These are phyloP conservation scores for Solidago caesia DNA, from an alignment of 129 eudicot species.

Conservation along the genomic window DNA sequence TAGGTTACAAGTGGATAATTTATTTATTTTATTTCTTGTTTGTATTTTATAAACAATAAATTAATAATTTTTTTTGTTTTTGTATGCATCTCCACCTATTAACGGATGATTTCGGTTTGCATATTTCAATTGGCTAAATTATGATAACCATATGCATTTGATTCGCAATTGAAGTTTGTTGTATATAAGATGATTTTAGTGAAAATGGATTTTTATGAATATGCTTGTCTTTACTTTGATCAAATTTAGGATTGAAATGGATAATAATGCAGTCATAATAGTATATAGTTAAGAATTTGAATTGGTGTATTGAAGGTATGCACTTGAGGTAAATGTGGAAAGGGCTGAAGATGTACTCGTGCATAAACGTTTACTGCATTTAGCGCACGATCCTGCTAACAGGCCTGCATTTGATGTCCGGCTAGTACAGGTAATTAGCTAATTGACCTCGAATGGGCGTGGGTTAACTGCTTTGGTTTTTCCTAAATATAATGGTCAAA, in stretches of 20 bases:
- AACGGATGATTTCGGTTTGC: too few relatives aligned
- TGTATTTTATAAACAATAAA: too few relatives aligned
- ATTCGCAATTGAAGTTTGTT: constrained; percentile 16
- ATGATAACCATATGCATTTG: not conserved
- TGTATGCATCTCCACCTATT: too few relatives aligned
- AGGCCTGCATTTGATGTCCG: constrained; percentile 96
- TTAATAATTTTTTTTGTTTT: too few relatives aligned
- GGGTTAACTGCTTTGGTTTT: constrained; percentile 3
- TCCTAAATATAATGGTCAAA: constrained; percentile 14
- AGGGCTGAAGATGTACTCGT: constrained; percentile 97
- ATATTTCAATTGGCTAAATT: too few relatives aligned
- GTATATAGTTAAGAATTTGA: constrained; percentile 19
- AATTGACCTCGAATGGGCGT: constrained; percentile 7
- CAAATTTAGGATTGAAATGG: constrained; percentile 4
- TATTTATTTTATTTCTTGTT: too few relatives aligned
- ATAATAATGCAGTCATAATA: constrained; percentile 20
- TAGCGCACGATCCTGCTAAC: constrained; percentile 91
- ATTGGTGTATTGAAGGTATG: constrained; percentile 67
- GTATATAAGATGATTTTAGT: constrained; percentile 13
- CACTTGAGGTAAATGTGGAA: constrained; percentile 94
- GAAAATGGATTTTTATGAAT: not conserved
- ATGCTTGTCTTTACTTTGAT: not conserved
- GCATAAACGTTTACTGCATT: constrained; percentile 73
- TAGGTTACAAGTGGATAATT: too few relatives aligned
- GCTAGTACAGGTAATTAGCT: constrained; percentile 76